Evolutionary conservation across 805 yeast genomes (phyloP), one percentile per base, ranked within the genome.

Genomic region (Yarrowia porcina): DNA sequence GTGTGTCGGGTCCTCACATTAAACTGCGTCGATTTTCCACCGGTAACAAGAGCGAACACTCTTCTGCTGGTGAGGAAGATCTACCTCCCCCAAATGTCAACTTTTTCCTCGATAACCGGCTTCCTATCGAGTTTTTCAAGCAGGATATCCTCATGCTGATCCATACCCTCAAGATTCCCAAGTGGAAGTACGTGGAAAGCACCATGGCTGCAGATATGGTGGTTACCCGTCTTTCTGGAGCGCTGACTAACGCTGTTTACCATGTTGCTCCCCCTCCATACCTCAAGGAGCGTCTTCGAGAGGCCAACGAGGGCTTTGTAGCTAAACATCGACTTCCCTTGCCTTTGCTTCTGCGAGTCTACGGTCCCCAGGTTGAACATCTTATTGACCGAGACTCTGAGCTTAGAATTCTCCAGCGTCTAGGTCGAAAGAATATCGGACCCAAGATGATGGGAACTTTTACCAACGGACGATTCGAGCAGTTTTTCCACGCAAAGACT

Each of bases 401-500:
- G 73, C 80, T 94, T 67, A 79, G 81, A 60, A 82, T 87, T 2
- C 78, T 94, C 63, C 82, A 84, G 25, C 84, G 94, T 71, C 80
- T 94, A 65, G 87, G 96, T 0, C 77, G 79, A 56, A 85, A 86
- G 67, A 84, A 84, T 63, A 93, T 94, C 66, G 99, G 99, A 0
- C 97, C 99, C 1, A 82, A 85, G 65, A 75, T 94, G 59, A 78
- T 89, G 70, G 99, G 99, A 2, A 90, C 93, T 50, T 94, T 94
- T 73, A 77, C 84, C 45, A 94, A 94, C 72, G 99, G 99, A 56
- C 79, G 99, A 66, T 87, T 94, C 69, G 99, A 94, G 75, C 97
- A 94, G 75, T 94, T 87, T 70, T 77, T 94, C 66, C 88, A 93
- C 64, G 93, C 96, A 20, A 77, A 82, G 61, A 87, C 98, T 1